Evolutionary conservation across 495 filamentous ascomycete species (phyloP), one percentile per base, ranked within the genome.

Genomic region (Aspergillus bridgeri): DNA sequence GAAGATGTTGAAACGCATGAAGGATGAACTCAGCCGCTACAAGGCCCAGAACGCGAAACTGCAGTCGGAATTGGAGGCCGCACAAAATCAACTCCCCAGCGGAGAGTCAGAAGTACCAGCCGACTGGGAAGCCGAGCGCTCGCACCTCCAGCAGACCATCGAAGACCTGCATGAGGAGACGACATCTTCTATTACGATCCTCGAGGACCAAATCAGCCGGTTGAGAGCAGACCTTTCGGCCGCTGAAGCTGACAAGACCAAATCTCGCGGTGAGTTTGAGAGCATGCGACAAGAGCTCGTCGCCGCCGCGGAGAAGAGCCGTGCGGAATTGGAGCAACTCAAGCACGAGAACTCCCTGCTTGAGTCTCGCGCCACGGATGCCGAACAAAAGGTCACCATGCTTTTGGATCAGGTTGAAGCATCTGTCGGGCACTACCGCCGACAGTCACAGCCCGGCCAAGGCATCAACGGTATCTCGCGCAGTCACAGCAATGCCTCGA

Each of bases 1-100:
- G 74, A 97, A 96, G 81, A 96, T 99, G 90, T 80, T 98, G 22
- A 92, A 93, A 73, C 92, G 92, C 64, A 96, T 98, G 86, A 98
- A 98, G 78, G 91, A 96, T 61, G 94, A 98, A 71, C 79, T 98
- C 13, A 77, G 85, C 42, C 90, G 92, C 38, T 92, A 92, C 70
- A 97, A 96, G 79, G 74, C 83, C 42, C 86, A 92, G 48, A 96
- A 96, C 63, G 77, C 78, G n/a, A 86, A 87, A 55, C 69, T 97
- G 33, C 91, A 95, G 69, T 83, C 84, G 33, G 89, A 96, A 60
- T 73, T 97, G 24, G 82, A 89, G 24, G 79, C 79, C 21, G 76
- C 71, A 21, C 74, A 75, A 58, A 76, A 67, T 61, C 69, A 52
- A 46, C 65, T 81, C 5, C 74, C 63, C 24, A 58, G 47, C 27